These are phyloP conservation scores for Euphorbia lathyris DNA, from an alignment of 345 rosid species.

Conservation along the genomic window DNA sequence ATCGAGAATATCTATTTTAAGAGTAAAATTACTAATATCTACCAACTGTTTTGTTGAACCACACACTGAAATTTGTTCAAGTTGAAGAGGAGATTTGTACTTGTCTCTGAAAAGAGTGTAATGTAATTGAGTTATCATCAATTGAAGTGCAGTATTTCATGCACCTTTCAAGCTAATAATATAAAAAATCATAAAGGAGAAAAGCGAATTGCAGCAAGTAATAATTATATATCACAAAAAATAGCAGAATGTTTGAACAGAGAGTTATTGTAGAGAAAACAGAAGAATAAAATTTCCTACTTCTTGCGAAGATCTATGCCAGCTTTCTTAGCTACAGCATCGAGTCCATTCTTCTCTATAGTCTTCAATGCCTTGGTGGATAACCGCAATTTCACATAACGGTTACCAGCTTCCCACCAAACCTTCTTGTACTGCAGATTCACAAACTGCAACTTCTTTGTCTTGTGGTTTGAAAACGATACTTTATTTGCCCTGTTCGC, in stretches of 20 bases:
- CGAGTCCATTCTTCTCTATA: conserved; percentile 88
- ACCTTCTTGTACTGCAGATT: conserved; percentile 85
- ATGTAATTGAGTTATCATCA: too few species aligned
- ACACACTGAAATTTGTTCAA: too few species aligned
- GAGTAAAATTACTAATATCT: too few species aligned
- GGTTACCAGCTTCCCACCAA: conserved; percentile 98
- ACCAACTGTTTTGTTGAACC: too few species aligned
- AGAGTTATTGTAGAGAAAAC: not conserved
- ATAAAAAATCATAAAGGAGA: not conserved
- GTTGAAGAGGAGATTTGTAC: too few species aligned
- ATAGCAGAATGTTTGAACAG: not conserved
- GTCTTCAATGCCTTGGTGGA: conserved; percentile 91
- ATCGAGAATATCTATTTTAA: too few species aligned
- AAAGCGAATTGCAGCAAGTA: conserved; percentile 4
- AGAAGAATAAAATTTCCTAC: conserved; percentile 17
- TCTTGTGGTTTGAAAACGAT: conserved; percentile 96
- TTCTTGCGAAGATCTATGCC: conserved; percentile 81
- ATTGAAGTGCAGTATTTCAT: too few species aligned
- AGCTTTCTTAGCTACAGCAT: conserved; percentile 96
- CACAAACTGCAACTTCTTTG: conserved; percentile 83
- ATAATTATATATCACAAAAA: conserved; percentile 8
- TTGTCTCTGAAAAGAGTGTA: too few species aligned
- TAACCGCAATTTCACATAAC: conserved; percentile 71
- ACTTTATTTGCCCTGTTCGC: conserved; percentile 89
- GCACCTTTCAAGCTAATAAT: not conserved